phyloP scores from a whole-genome alignment of 208 protist species.

The Leishmania tarentolae region DNA sequence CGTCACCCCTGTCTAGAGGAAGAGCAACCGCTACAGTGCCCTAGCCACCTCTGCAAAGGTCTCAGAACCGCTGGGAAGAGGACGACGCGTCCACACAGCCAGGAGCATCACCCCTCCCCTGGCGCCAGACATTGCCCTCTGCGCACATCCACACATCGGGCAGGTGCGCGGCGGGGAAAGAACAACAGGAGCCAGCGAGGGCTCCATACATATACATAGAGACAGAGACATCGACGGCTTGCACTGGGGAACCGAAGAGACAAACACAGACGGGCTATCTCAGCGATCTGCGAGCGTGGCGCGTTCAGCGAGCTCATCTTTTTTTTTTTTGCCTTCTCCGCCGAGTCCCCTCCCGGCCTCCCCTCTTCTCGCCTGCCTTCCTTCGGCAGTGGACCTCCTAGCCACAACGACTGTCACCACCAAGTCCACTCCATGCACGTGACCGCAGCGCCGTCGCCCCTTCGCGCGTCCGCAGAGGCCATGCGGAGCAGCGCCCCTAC shows the following conservation, averaged over 20 bases:
- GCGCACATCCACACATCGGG: neutral
- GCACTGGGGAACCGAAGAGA: neutral
- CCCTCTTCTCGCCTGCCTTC: neutral
- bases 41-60: neutral
- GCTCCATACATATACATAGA: neutral
- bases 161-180: neutral
- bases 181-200: neutral
- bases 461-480: neutral
- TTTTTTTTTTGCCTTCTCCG: neutral
- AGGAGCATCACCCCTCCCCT: neutral
- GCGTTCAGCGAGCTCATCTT: neutral
- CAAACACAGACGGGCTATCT: neutral
- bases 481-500: neutral
- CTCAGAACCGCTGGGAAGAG: neutral
- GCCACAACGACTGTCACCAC: neutral
- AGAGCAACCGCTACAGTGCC: neutral
- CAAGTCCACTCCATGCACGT: conserved; percentile 6
- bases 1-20: neutral
- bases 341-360: neutral
- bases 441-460: neutral
- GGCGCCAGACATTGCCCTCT: neutral
- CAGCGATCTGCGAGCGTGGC: neutral
- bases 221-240: neutral
- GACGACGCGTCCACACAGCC: neutral
- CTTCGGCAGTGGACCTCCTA: too few species aligned